These are phyloP conservation scores for Mycena belliarum DNA, from an alignment of 768 basidiomycete species.

Conservation along the genomic window DNA sequence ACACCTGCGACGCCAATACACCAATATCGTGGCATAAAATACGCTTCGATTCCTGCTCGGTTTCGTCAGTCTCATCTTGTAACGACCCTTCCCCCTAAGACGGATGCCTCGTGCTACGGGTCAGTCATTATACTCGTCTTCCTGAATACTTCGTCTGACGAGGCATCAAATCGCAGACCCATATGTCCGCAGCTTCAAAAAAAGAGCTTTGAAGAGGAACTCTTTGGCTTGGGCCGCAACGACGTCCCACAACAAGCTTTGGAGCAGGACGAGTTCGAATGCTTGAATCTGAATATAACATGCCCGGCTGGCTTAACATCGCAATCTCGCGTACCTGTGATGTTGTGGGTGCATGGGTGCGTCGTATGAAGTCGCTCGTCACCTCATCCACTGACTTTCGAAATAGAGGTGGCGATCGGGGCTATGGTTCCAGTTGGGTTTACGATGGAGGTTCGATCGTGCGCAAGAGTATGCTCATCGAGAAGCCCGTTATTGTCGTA, in stretches of 20 bases:
- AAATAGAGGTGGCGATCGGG: constrained; percentile 67
- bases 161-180: constrained; percentile 44
- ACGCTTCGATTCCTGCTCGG: constrained; percentile 69
- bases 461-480: constrained; percentile 59
- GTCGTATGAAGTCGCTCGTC: constrained; percentile 24
- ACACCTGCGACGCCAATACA: constrained; percentile 56
- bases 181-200: constrained; percentile 69
- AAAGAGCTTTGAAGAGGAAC: constrained; percentile 55
- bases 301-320: constrained; percentile 58
- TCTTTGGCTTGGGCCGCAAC: constrained; percentile 58
- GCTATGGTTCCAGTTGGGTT: constrained; percentile 75
- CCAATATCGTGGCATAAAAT: constrained; percentile 80
- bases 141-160: not conserved
- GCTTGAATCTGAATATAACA: constrained; percentile 81
- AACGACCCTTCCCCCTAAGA: constrained; percentile 54
- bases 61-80: constrained; percentile 73
- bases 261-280: constrained; percentile 74
- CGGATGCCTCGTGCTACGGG: constrained; percentile 71
- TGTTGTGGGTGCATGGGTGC: constrained; percentile 88
- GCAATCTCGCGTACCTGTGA: constrained; percentile 65
- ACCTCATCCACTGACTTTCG: not conserved
- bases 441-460: constrained; percentile 76
- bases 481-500: constrained; percentile 70
- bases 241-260: constrained; percentile 56
- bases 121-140: constrained; percentile 32